These are phyloP conservation scores for Tephrocybe rancida DNA, from an alignment of 768 basidiomycete species.

Conservation along the genomic window DNA sequence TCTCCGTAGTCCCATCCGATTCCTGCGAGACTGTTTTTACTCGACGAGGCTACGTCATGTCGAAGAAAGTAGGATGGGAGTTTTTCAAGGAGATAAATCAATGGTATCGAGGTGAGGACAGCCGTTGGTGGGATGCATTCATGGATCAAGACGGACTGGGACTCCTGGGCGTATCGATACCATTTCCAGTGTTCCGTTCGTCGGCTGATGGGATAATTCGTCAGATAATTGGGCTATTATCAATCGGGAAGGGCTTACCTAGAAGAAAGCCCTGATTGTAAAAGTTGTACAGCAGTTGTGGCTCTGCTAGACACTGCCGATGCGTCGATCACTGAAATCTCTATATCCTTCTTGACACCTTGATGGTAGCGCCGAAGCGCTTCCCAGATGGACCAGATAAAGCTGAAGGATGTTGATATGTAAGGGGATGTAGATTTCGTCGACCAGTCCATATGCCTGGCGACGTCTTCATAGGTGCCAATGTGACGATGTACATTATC, in stretches of 20 bases:
- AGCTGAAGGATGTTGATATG: slow-evolving; percentile 79
- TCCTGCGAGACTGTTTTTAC: slow-evolving; percentile 30
- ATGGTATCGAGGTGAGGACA: slow-evolving; percentile 70
- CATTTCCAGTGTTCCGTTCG: slow-evolving; percentile 67
- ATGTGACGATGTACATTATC: slow-evolving; percentile 8
- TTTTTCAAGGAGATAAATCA: slow-evolving; percentile 62
- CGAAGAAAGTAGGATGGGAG: slow-evolving; percentile 73
- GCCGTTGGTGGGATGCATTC: slow-evolving; percentile 68
- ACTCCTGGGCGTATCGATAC: slow-evolving; percentile 74
- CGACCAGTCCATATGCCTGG: slow-evolving; percentile 76
- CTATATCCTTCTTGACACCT: slow-evolving; percentile 72
- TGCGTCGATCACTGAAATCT: slow-evolving; percentile 81
- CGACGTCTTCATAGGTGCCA: slow-evolving; percentile 62
- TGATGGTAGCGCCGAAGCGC: slow-evolving; percentile 73
- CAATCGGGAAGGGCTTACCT: slow-evolving; percentile 47
- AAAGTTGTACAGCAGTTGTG: slow-evolving; percentile 65
- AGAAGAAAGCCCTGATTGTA: slow-evolving; percentile 51
- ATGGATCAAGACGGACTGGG: slow-evolving; percentile 74
- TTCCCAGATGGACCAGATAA: slow-evolving; percentile 84
- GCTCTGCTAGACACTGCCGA: slow-evolving; percentile 56
- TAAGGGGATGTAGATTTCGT: slow-evolving; percentile 70
- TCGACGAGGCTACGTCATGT: slow-evolving; percentile 24
- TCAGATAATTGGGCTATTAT: not conserved
- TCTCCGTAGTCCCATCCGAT: slow-evolving; percentile 58
- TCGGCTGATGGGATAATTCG: slow-evolving; percentile 12